Evolutionary conservation across 805 yeast species (phyloP).

Genomic region (Jamesozyma piceae): DNA sequence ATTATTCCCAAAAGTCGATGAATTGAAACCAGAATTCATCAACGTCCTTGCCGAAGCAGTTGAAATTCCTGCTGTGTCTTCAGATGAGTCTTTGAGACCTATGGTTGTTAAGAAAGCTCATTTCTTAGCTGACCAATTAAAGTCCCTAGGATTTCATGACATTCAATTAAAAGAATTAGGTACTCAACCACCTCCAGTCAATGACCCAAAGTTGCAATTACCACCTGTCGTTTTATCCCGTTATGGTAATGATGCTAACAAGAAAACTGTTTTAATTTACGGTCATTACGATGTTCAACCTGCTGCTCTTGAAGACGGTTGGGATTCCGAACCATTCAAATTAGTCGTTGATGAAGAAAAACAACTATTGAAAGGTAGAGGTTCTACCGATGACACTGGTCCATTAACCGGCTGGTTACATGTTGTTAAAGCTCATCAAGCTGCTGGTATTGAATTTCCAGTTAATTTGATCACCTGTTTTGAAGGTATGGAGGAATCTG

Average conservation of each 20-base stretch:
- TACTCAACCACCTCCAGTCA: conserved; percentile 84
- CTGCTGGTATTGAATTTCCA: conserved; percentile 78
- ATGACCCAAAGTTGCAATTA: conserved; percentile 52
- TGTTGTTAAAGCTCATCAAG: conserved; percentile 80
- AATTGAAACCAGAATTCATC: conserved; percentile 65
- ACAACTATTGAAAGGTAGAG: conserved; percentile 77
- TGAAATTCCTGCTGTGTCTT: conserved; percentile 88
- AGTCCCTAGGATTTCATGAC: conserved; percentile 67
- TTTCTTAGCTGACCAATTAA: conserved; percentile 63
- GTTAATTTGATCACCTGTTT: conserved; percentile 88
- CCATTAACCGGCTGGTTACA: conserved; percentile 97
- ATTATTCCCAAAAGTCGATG: conserved; percentile 51
- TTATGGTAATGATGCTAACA: conserved; percentile 69
- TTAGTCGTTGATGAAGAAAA: conserved; percentile 54
- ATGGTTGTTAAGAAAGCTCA: conserved; percentile 84
- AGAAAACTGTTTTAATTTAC: conserved; percentile 83
- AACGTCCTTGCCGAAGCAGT: conserved; percentile 73
- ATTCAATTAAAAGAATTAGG: conserved; percentile 79
- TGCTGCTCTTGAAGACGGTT: conserved; percentile 84
- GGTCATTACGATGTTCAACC: conserved; percentile 99
- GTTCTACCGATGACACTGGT: conserved; percentile 96
- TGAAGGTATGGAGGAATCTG: conserved; percentile 99
- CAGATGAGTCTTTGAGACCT: conserved; percentile 82
- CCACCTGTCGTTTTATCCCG: conserved; percentile 95
- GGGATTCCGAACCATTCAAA: conserved; percentile 87